Evolutionary conservation across 1,139 yeast genomes (phyloP).

Genomic region (Diutina siamensis): DNA sequence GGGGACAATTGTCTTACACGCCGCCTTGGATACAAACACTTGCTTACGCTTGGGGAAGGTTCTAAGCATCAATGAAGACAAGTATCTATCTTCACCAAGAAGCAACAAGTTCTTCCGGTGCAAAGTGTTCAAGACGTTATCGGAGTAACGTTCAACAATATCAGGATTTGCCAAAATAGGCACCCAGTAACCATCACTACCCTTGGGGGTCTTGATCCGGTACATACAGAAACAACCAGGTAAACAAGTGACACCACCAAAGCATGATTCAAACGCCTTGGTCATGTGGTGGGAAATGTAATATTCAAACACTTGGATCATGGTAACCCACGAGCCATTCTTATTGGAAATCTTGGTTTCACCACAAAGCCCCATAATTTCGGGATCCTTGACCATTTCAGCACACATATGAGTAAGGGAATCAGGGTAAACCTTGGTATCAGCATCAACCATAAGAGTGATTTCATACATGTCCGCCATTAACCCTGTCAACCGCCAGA

Average conservation of each 20-base stretch:
- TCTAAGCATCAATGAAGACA: constrained; percentile 79
- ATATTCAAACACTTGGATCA: constrained; percentile 92
- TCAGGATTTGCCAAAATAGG: constrained; percentile 95
- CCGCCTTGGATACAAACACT: constrained; percentile 90
- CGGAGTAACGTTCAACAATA: constrained; percentile 89
- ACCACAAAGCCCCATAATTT: constrained; percentile 92
- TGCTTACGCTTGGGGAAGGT: constrained; percentile 92
- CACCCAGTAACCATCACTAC: constrained; percentile 86
- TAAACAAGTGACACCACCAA: constrained; percentile 94
- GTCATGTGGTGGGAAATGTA: constrained; percentile 94
- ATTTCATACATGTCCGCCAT: constrained; percentile 82
- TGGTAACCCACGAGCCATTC: constrained; percentile 79
- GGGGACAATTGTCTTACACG: constrained; percentile 90
- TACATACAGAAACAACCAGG: constrained; percentile 98
- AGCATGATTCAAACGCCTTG: constrained; percentile 90
- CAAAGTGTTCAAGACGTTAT: constrained; percentile 75
- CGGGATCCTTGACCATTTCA: constrained; percentile 83
- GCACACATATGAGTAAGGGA: constrained; percentile 88
- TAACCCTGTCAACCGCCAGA: constrained; percentile 81
- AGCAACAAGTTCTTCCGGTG: constrained; percentile 82
- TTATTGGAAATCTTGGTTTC: constrained; percentile 93
- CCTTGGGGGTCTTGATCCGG: constrained; percentile 88
- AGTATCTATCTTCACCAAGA: constrained; percentile 87
- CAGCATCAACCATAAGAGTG: constrained; percentile 94
- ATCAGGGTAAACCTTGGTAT: constrained; percentile 85